phyloP scores from a whole-genome alignment of 2,329 filamentous ascomycete species.

The Calonectria pseudoturangicola region DNA sequence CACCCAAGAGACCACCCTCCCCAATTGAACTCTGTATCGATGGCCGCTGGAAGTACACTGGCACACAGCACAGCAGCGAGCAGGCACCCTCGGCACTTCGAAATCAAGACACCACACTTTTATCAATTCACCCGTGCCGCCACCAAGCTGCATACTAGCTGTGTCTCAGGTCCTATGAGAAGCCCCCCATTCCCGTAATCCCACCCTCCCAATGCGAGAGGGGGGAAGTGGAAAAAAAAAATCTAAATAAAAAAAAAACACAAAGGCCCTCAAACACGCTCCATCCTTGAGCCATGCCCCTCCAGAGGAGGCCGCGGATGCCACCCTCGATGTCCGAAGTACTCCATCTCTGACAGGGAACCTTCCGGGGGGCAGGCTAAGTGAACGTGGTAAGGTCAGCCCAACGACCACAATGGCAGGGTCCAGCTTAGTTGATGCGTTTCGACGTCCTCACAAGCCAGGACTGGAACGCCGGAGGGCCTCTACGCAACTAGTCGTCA shows the following conservation, averaged over 20 bases:
- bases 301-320: constrained; percentile 27
- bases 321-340: not conserved
- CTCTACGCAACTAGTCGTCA: not conserved
- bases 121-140: constrained; percentile 21
- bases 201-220: constrained; percentile 5
- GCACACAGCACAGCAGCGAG: not conserved
- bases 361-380: constrained; percentile 28
- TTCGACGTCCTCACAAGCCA: constrained; percentile 25
- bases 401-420: constrained; percentile 3
- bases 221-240: not conserved
- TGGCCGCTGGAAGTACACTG: not conserved
- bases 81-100: constrained; percentile 23
- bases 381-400: constrained; percentile 11
- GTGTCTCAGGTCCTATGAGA: constrained; percentile 10
- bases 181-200: constrained; percentile 28
- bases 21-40: constrained; percentile 14
- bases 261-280: constrained; percentile 10
- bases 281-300: constrained; percentile 27
- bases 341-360: constrained; percentile 18
- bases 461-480: constrained; percentile 27
- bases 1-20: constrained; percentile 9
- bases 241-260: constrained; percentile 1
- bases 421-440: constrained; percentile 23
- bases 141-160: constrained; percentile 3
- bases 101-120: not conserved